These are phyloP conservation scores for Fusarium sp. DNA, from an alignment of 2,329 filamentous ascomycete species.

Conservation along the genomic window DNA sequence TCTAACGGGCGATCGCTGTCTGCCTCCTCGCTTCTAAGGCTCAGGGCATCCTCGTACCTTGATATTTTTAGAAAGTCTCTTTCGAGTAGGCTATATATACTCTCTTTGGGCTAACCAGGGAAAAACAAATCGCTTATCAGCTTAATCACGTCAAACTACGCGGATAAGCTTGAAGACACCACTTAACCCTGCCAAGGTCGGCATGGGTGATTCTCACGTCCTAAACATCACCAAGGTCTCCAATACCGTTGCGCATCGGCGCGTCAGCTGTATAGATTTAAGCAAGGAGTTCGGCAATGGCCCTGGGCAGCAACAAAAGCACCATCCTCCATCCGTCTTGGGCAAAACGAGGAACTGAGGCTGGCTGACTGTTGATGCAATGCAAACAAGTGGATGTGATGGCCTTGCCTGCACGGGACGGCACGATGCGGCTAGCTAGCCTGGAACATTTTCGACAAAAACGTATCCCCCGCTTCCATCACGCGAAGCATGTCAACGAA, in stretches of 20 bases:
- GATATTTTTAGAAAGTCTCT: not conserved
- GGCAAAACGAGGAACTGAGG: not conserved
- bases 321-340: not conserved
- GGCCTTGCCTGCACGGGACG: not conserved
- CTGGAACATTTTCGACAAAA: not conserved
- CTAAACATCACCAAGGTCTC: not conserved
- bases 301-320: not conserved
- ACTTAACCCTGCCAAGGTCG: not conserved
- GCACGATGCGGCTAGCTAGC: not conserved
- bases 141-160: not conserved
- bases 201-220: not conserved
- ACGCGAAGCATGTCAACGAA: not conserved
- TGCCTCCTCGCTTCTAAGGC: not conserved
- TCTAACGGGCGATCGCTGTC: not conserved
- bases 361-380: not conserved
- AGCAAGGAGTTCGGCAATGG: not conserved
- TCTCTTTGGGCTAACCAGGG: not conserved
- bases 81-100: not conserved
- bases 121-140: not conserved
- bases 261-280: not conserved
- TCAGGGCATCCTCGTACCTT: not conserved
- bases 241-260: not conserved
- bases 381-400: not conserved
- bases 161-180: not conserved
- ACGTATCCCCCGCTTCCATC: not conserved